A percentile compares a stretch with the other conserved stretches of the same genome.
phyloP scores from a whole-genome alignment of 2,329 filamentous ascomycete genomes.

The Paramyrothecium roridum region DNA sequence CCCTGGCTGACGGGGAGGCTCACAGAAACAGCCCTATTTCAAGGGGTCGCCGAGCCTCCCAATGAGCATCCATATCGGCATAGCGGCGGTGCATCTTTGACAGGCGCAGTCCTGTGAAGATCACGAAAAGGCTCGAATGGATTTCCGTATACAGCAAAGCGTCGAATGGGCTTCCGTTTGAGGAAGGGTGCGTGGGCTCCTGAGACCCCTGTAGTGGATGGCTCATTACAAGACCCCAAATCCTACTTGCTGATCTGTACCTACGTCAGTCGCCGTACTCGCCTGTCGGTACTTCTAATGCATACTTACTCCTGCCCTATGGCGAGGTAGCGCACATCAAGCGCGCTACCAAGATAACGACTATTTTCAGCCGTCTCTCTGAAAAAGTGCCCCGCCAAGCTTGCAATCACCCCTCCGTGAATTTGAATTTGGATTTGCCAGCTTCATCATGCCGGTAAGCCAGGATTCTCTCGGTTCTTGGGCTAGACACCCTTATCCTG shows the following conservation, averaged over 20 bases:
- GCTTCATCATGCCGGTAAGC: slow-evolving; percentile 19
- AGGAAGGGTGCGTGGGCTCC: neutral
- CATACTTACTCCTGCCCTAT: too few relatives aligned
- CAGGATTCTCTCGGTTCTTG: neutral
- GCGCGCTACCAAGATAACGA: too few relatives aligned
- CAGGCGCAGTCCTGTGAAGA: neutral
- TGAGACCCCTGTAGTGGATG: neutral
- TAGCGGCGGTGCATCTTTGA: neutral
- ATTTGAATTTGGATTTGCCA: neutral
- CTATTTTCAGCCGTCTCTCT: too few relatives aligned
- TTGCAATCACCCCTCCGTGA: neutral
- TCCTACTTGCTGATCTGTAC: neutral
- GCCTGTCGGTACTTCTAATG: too few relatives aligned
- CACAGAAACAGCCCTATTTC: too few relatives aligned
- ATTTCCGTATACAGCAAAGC: neutral
- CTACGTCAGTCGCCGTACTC: too few relatives aligned
- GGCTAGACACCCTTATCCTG: too few relatives aligned
- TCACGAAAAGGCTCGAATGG: neutral
- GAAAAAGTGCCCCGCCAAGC: neutral
- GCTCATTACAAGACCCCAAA: neutral
- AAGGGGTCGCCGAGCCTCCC: neutral
- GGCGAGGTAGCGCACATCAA: too few relatives aligned
- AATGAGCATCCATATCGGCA: neutral
- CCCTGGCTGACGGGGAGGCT: too few relatives aligned
- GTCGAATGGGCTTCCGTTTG: neutral